phyloP scores from a whole-genome alignment of 768 basidiomycete species.

The Coprinellus micaceus region DNA sequence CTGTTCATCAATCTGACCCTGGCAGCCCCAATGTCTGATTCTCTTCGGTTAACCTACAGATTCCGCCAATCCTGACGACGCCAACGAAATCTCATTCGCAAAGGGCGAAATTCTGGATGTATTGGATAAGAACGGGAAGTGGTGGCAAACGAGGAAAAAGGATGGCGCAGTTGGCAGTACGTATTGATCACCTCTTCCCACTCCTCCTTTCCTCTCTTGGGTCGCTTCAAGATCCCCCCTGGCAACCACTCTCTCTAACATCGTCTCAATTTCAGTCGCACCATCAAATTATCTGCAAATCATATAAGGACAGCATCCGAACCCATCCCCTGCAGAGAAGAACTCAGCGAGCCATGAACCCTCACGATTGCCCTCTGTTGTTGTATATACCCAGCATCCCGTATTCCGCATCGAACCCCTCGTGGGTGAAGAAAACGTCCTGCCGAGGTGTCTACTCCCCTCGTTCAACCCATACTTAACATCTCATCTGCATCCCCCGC shows the following conservation, averaged over 20 bases:
- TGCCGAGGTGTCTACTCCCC: too few species aligned
- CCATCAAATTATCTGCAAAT: conserved; percentile 85
- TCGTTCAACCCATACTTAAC: too few species aligned
- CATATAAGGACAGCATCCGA: conserved; percentile 39
- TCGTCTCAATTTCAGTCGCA: conserved; percentile 47
- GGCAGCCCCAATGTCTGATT: conserved; percentile 10
- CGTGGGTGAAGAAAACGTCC: too few species aligned
- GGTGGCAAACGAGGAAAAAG: conserved; percentile 85
- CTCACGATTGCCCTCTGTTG: background rate
- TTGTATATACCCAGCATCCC: too few species aligned
- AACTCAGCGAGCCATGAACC: background rate
- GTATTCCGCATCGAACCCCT: too few species aligned
- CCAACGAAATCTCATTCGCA: conserved; percentile 90
- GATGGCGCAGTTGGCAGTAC: conserved; percentile 77
- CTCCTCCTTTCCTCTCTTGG: background rate
- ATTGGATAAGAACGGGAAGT: conserved; percentile 87
- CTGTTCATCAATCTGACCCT: conserved; percentile 15
- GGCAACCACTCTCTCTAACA: conserved; percentile 4
- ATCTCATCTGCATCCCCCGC: background rate
- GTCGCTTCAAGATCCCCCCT: conserved; percentile 11
- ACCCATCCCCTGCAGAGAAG: background rate
- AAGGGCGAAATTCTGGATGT: conserved; percentile 94
- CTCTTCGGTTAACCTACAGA: conserved; percentile 45
- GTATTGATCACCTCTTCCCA: conserved; percentile 28
- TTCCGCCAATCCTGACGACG: conserved; percentile 89